Percentiles rank a stretch among this genome's conserved stretches.
Conservation (phyloP, 2,329 filamentous ascomycete genomes). For the Coniochaeta prunicola region DNA sequence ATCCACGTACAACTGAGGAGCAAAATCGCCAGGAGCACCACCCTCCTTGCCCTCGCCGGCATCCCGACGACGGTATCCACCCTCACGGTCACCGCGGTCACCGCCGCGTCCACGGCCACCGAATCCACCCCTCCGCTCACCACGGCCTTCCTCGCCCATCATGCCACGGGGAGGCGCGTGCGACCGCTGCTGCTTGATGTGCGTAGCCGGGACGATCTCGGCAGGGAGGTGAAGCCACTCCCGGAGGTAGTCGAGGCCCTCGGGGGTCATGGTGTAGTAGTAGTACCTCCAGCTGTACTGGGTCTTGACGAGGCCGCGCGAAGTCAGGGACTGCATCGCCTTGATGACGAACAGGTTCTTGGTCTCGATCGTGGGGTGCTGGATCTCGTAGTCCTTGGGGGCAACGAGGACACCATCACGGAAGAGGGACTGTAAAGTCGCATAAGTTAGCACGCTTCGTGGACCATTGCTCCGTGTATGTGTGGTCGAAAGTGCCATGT, state of each 20-base stretch:
- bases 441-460: background rate
- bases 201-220: conserved; percentile 98
- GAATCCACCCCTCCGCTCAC: conserved; percentile 70
- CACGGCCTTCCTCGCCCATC: conserved; percentile 82
- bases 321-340: conserved; percentile 96
- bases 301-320: conserved; percentile 98
- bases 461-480: background rate
- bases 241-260: conserved; percentile 99
- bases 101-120: conserved; percentile 68
- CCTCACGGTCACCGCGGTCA: conserved; percentile 75
- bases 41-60: conserved; percentile 84
- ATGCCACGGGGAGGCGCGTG: conserved; percentile 98
- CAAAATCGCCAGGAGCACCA: conserved; percentile 84
- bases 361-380: conserved; percentile 6
- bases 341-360: conserved; percentile 98
- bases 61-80: conserved; percentile 88
- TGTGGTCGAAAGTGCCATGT: background rate
- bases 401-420: conserved; percentile 89
- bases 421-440: conserved; percentile 59
- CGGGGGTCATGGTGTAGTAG: conserved; percentile 98
- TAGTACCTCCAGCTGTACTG: conserved; percentile 99
- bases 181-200: conserved; percentile 99
- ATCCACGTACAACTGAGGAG: conserved; percentile 73
- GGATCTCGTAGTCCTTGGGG: conserved; percentile 75
- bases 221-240: conserved; percentile 99